Percentiles rank a stretch among this genome's conserved stretches.
These are phyloP conservation scores for Spergularia azorica DNA, from an alignment of 179 eudicot genomes.

Conservation along the genomic window DNA sequence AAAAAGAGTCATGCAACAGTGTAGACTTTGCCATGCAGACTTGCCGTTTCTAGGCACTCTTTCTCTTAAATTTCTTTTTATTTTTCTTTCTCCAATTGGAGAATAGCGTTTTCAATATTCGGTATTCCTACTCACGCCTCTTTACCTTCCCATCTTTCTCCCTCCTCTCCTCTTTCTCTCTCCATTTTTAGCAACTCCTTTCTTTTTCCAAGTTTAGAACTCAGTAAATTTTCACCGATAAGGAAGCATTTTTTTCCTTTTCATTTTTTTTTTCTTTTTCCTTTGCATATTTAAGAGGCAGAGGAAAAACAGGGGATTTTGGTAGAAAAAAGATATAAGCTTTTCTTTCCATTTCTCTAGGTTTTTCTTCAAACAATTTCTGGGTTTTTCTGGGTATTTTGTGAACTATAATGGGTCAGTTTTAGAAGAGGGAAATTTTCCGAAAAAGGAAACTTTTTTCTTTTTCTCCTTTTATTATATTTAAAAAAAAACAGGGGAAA, in stretches of 20 bases:
- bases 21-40: conserved; percentile 54
- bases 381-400: conserved; percentile 33
- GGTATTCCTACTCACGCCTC: conserved; percentile 9
- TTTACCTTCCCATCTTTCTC: conserved; percentile 24
- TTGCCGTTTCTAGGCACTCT: conserved; percentile 45
- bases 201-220: conserved; percentile 30
- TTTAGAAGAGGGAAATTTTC: conserved; percentile 1
- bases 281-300: neutral
- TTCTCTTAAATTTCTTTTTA: neutral
- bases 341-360: neutral
- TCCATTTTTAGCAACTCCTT: conserved; percentile 39
- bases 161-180: neutral
- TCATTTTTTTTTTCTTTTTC: neutral
- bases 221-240: neutral
- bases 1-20: conserved; percentile 41
- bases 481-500: neutral
- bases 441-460: neutral
- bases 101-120: conserved; percentile 14
- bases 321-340: neutral
- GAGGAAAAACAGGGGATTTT: conserved; percentile 11
- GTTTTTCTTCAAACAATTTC: neutral
- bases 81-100: conserved; percentile 34
- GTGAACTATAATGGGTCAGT: conserved; percentile 40
- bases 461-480: neutral
- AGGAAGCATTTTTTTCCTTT: neutral